Conservation (phyloP, 2,329 filamentous ascomycete species). For the Cercospora berteroae region DNA sequence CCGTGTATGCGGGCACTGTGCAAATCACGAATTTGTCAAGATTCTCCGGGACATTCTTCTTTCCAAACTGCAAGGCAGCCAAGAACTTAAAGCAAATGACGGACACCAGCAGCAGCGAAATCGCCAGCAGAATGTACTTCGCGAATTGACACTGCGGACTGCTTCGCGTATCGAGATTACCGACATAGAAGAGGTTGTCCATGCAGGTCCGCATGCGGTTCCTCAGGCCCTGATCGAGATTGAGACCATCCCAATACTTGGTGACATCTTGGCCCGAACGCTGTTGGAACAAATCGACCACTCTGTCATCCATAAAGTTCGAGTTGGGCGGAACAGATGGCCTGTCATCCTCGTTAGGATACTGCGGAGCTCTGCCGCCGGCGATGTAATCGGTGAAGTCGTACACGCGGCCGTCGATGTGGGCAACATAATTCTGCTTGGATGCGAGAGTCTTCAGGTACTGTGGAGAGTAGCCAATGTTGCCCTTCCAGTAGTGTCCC, state of each 20-base stretch:
- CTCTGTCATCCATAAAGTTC: conserved; percentile 76
- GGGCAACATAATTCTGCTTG: conserved; percentile 63
- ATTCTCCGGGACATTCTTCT: conserved; percentile 89
- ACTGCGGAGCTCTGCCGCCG: conserved; percentile 67
- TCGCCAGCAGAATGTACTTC: conserved; percentile 81
- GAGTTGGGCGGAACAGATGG: conserved; percentile 50
- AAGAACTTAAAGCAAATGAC: conserved; percentile 96
- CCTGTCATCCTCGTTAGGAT: conserved; percentile 55
- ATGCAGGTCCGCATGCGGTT: conserved; percentile 75
- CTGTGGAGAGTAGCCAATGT: conserved; percentile 74
- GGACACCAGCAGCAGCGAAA: conserved; percentile 74
- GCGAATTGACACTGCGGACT: conserved; percentile 83
- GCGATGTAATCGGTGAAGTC: conserved; percentile 81
- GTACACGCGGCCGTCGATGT: conserved; percentile 77
- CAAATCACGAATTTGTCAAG: conserved; percentile 98
- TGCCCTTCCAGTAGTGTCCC: conserved; percentile 78
- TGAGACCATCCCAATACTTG: conserved; percentile 74
- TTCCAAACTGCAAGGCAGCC: conserved; percentile 89
- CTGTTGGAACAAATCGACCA: conserved; percentile 74
- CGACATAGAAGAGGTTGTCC: conserved; percentile 92
- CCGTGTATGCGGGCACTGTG: conserved; percentile 95
- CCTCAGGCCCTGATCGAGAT: conserved; percentile 57
- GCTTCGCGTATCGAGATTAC: conserved; percentile 85
- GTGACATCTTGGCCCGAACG: conserved; percentile 76
- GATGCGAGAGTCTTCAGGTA: conserved; percentile 68